These are phyloP conservation scores for Vigna trinervia DNA, from an alignment of 306 rosid genomes.

Conservation along the genomic window DNA sequence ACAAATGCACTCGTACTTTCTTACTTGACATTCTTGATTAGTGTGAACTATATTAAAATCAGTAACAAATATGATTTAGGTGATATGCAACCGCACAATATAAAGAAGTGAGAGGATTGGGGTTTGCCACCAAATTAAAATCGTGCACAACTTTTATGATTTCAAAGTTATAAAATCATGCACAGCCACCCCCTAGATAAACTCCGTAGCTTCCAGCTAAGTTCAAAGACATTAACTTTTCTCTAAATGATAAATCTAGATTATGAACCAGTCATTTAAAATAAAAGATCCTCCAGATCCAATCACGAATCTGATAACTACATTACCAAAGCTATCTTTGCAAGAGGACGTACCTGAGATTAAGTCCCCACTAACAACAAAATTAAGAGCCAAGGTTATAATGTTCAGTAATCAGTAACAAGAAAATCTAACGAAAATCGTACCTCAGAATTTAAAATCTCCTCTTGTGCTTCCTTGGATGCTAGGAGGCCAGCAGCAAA, in stretches of 20 bases:
- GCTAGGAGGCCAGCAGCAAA: constrained; percentile 66
- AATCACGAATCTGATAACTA: neutral
- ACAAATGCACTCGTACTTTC: neutral
- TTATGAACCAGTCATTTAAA: constrained; percentile 3
- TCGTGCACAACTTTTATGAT: too few relatives aligned
- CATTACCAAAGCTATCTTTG: neutral
- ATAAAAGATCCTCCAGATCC: constrained; percentile 6
- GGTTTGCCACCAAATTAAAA: constrained; percentile 21
- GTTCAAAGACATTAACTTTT: neutral
- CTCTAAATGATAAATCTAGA: constrained; percentile 6
- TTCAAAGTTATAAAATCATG: constrained; percentile 2
- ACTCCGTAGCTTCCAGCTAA: constrained; percentile 6
- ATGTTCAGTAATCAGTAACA: neutral
- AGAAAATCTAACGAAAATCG: constrained; percentile 8
- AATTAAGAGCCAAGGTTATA: constrained; percentile 1
- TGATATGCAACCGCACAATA: neutral
- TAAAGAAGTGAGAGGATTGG: neutral
- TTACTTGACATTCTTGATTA: neutral
- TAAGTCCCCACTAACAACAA: neutral
- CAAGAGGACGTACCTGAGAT: constrained; percentile 17
- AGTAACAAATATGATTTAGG: constrained; percentile 21
- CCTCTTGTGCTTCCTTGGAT: constrained; percentile 80
- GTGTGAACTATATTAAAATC: neutral
- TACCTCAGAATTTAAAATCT: constrained; percentile 80
- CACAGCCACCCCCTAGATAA: neutral